Percentiles rank a stretch among this genome's conserved stretches.
Evolutionary conservation across 2,329 filamentous ascomycete species (phyloP).

Genomic region (Diaporthe caulivora): DNA sequence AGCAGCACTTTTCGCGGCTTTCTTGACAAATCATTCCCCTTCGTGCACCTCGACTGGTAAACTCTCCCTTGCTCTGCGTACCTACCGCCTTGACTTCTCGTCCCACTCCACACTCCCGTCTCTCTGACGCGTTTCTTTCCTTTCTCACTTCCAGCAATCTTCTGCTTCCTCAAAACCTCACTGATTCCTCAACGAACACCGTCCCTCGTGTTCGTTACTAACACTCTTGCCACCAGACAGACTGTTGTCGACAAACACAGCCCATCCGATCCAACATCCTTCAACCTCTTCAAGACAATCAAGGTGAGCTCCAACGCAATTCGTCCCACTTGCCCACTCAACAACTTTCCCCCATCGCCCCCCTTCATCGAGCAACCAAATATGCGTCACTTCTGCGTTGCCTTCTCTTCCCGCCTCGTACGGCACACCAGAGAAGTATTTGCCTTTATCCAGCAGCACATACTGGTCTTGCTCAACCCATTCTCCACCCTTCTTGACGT

Average conservation of each 20-base stretch:
- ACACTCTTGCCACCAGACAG: neutral
- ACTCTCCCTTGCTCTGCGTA: neutral
- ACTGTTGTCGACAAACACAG: neutral
- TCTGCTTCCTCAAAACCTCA: neutral
- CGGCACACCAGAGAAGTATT: neutral
- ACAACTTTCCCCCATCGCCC: neutral
- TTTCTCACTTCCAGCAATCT: neutral
- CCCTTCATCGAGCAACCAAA: neutral
- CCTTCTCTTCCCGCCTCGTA: neutral
- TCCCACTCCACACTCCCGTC: neutral
- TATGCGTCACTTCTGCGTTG: neutral
- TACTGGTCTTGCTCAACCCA: neutral
- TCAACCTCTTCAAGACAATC: neutral
- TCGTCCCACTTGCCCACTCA: neutral
- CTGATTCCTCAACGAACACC: neutral
- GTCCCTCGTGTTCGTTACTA: neutral
- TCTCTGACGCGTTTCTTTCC: too few relatives aligned
- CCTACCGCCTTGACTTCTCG: neutral
- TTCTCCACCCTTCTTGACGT: neutral
- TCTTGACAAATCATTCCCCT: neutral
- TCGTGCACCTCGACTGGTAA: slow-evolving; percentile 1
- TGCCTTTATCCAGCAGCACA: neutral
- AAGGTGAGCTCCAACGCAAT: neutral
- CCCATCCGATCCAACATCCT: neutral
- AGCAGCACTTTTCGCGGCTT: neutral